Percentiles rank a stretch among this genome's conserved stretches.
These are phyloP conservation scores for Colletotrichum sp. DNA, from an alignment of 2,329 filamentous ascomycete genomes.

Conservation along the genomic window DNA sequence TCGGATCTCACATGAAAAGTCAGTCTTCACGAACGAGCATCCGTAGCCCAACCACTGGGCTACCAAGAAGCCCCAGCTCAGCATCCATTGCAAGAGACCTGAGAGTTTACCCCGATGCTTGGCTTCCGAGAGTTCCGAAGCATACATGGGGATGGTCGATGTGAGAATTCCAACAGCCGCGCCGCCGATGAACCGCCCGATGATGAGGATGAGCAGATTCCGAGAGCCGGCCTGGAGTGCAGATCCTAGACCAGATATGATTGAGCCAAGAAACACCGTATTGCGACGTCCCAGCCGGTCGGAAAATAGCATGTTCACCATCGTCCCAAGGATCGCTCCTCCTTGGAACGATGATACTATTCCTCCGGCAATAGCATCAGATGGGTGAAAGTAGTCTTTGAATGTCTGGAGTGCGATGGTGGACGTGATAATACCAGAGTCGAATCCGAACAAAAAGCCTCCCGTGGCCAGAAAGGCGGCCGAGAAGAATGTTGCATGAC, in stretches of 20 bases:
- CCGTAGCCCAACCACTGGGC: slow-evolving; percentile 39
- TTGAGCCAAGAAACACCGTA: slow-evolving; percentile 31
- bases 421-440: slow-evolving; percentile 48
- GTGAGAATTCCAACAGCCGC: slow-evolving; percentile 52
- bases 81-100: slow-evolving; percentile 48
- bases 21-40: slow-evolving; percentile 27
- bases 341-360: slow-evolving; percentile 31
- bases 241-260: slow-evolving; percentile 31
- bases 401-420: slow-evolving; percentile 29
- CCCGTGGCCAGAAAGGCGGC: slow-evolving; percentile 29
- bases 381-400: slow-evolving; percentile 48
- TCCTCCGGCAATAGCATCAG: slow-evolving; percentile 25
- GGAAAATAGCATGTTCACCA: slow-evolving; percentile 33
- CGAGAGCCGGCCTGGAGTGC: slow-evolving; percentile 34
- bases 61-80: slow-evolving; percentile 44
- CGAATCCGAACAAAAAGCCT: slow-evolving; percentile 46
- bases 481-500: slow-evolving; percentile 19
- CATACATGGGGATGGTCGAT: slow-evolving; percentile 50
- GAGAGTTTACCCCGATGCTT: slow-evolving; percentile 41
- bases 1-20: slow-evolving; percentile 30
- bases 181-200: slow-evolving; percentile 54
- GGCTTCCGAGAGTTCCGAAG: slow-evolving; percentile 43
- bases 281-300: slow-evolving; percentile 31
- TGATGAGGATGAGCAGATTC: slow-evolving; percentile 45
- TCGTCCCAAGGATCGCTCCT: slow-evolving; percentile 30